These are phyloP conservation scores for Colletotrichum abscissum DNA, from an alignment of 2,329 filamentous ascomycete genomes.

Conservation along the genomic window DNA sequence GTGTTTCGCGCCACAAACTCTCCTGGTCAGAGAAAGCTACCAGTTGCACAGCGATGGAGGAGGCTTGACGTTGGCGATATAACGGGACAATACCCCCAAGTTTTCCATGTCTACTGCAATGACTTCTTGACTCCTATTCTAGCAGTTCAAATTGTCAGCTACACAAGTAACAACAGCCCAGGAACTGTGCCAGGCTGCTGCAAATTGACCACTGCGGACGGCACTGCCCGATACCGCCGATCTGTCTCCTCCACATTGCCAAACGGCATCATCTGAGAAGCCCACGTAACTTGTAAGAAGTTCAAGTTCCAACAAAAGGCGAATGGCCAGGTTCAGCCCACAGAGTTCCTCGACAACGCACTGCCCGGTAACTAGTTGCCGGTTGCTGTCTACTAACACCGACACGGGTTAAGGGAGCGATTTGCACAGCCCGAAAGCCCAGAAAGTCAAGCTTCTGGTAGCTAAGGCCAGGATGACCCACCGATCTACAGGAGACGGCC, in stretches of 20 bases:
- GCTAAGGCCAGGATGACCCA: slow-evolving; percentile 30
- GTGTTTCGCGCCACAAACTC: neutral
- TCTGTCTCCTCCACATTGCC: slow-evolving; percentile 3
- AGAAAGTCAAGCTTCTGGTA: slow-evolving; percentile 11
- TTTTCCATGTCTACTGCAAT: neutral
- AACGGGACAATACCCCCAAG: neutral
- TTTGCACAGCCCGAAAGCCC: slow-evolving; percentile 14
- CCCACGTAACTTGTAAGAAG: slow-evolving; percentile 17
- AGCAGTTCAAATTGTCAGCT: neutral
- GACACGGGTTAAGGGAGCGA: neutral
- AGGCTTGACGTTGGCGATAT: neutral
- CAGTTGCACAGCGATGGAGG: too few relatives aligned
- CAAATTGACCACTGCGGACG: neutral
- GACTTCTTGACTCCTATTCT: neutral
- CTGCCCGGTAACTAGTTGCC: neutral
- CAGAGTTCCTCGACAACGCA: neutral
- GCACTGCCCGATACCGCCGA: slow-evolving; percentile 15
- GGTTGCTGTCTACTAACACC: neutral
- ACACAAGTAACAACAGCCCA: neutral
- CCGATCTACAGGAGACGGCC: slow-evolving; percentile 32
- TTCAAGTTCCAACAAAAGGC: too few relatives aligned
- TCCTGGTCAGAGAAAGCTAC: neutral
- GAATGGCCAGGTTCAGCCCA: neutral
- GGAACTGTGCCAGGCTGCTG: neutral
- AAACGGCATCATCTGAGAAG: slow-evolving; percentile 3